Base-by-base conservation (phyloP, 2,329 filamentous ascomycete genomes). In the Ophiobolus disseminans region DNA sequence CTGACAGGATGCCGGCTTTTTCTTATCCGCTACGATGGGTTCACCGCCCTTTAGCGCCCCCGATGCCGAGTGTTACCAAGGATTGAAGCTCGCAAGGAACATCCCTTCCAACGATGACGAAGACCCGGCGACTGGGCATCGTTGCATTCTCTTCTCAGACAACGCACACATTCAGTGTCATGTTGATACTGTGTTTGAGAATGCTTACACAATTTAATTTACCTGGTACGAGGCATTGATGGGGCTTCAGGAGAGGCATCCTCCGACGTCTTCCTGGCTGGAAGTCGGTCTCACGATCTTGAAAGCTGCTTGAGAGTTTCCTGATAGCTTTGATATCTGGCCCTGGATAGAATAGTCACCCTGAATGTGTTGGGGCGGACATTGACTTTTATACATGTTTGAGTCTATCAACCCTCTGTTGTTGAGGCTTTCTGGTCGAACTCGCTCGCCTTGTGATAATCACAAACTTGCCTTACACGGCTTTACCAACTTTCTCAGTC, bases 11-110 rank as follows among this genome's bases (percentile, higher is more conserved):
- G 19, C 42, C 19, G 34, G 35, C 25, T 23, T 26, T 17, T 17
- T 14, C 32, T 10, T 23, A 31, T 20, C 6, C 25, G 23, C 13
- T 19, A n/a, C 11, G 20, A 31, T 45, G 36, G 44, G 50, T 55
- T 58, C 58, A 54, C 48, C 54, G 55, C 54, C 14, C 17, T 40
- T 36, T 34, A 46, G 28, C 43, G 38, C 32, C 37, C 42, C n/a
- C 37, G 31, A 22, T 49, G 40, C 35, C 37, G 19, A 31, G 40
- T 40, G n/a, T 30, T 14, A 40, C 47, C 39, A 50, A 49, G 43
- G 48, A 46, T 52, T 53, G 39, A 43, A 46, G 32, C 34, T 48
- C 50, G 32, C 50, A 55, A 59, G 52, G 62, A 57, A 51, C 25
- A 60, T 35, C 60, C 62, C 44, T 51, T 45, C 55, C 34, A 38